Conservation (phyloP, 352 stramenopile genomes). For the Peronospora belbahrii region DNA sequence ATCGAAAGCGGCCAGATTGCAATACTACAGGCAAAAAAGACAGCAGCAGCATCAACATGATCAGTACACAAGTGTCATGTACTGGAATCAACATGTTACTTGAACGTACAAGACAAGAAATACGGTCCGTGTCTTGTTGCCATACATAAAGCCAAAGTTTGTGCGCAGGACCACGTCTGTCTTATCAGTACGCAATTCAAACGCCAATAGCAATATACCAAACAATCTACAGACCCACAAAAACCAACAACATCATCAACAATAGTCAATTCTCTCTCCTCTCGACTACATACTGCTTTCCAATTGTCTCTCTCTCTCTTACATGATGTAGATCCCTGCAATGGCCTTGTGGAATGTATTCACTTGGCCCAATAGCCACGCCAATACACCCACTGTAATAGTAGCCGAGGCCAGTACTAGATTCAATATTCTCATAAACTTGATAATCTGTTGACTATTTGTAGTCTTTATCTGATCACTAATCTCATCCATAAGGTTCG, state of each 20-base stretch:
- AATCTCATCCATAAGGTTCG: slow-evolving; percentile 84
- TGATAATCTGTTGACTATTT: slow-evolving; percentile 74
- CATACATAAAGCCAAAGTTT: slow-evolving; percentile 89
- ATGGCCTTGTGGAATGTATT: slow-evolving; percentile 75
- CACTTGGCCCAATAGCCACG: slow-evolving; percentile 77
- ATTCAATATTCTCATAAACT: slow-evolving; percentile 73
- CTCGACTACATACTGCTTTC: background rate
- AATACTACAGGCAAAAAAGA: slow-evolving; percentile 57
- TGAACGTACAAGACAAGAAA: slow-evolving; percentile 83
- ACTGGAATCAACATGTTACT: background rate
- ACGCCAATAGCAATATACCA: slow-evolving; percentile 63
- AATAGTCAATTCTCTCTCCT: background rate
- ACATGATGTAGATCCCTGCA: slow-evolving; percentile 85
- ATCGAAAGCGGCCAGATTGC: slow-evolving; percentile 86
- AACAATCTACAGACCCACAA: slow-evolving; percentile 65
- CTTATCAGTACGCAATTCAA: slow-evolving; percentile 80
- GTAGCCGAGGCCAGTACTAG: slow-evolving; percentile 66
- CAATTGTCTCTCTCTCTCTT: slow-evolving; percentile 22
- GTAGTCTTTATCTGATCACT: slow-evolving; percentile 74
- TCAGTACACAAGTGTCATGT: background rate
- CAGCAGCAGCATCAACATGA: slow-evolving; percentile 21
- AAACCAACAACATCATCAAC: slow-evolving; percentile 6
- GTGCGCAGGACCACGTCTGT: slow-evolving; percentile 67
- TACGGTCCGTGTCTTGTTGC: slow-evolving; percentile 81
- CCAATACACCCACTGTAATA: slow-evolving; percentile 56